These are phyloP conservation scores for Pseudogymnoascus destructans DNA, from an alignment of 2,329 filamentous ascomycete species.

Conservation along the genomic window DNA sequence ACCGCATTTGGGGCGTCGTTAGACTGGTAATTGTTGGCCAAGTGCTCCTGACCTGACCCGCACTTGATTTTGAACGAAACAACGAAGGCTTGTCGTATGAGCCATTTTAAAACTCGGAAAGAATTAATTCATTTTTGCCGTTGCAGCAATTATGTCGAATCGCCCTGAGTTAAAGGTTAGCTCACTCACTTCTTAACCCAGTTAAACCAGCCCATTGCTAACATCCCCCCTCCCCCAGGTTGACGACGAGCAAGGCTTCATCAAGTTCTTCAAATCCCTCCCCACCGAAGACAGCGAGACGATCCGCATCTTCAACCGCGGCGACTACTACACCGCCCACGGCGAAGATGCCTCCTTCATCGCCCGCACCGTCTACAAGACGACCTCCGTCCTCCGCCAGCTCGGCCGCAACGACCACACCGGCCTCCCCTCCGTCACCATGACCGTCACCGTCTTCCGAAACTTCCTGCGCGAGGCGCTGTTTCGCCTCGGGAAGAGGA, in stretches of 20 bases:
- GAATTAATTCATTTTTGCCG: background rate
- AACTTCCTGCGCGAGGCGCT: conserved; percentile 92
- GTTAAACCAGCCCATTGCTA: conserved; percentile 1
- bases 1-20: conserved; percentile 10
- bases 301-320: conserved; percentile 82
- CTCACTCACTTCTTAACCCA: background rate
- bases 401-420: conserved; percentile 73
- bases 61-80: background rate
- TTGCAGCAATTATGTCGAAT: conserved; percentile 33
- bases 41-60: conserved; percentile 2
- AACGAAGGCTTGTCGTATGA: background rate
- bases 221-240: conserved; percentile 36
- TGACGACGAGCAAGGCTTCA: conserved; percentile 94
- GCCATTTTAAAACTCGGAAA: background rate
- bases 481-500: conserved; percentile 76
- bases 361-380: conserved; percentile 84
- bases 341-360: conserved; percentile 76
- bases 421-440: conserved; percentile 84
- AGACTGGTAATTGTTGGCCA: background rate
- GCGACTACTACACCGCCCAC: conserved; percentile 93
- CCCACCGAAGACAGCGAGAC: conserved; percentile 58
- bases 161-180: conserved; percentile 40
- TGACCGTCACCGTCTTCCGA: conserved; percentile 88
- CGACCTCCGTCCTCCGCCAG: conserved; percentile 85
- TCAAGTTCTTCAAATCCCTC: conserved; percentile 87